Percentiles rank a stretch among this genome's conserved stretches.
phyloP scores from a whole-genome alignment of 1,284 basidiomycete species.

The Vanrija humicola region DNA sequence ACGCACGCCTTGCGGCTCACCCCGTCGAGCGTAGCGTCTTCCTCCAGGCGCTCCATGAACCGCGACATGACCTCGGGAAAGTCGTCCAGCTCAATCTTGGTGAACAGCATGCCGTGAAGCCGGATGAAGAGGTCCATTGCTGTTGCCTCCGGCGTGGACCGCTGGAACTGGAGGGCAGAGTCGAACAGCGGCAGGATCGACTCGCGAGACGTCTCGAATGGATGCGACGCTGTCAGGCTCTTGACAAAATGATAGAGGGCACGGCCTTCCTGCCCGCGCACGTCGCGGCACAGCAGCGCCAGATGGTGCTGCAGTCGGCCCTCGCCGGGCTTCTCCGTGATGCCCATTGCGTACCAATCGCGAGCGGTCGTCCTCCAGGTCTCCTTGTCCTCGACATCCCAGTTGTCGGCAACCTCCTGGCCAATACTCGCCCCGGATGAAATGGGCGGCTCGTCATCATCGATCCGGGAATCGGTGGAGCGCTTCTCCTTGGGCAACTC shows the following conservation, averaged over 20 bases:
- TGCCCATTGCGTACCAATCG: conserved; percentile 87
- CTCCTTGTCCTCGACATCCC: conserved; percentile 89
- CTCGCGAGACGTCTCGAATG: conserved; percentile 80
- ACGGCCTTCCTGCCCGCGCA: conserved; percentile 75
- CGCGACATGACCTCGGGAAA: conserved; percentile 75
- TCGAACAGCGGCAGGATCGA: conserved; percentile 83
- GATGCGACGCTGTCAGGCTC: conserved; percentile 85
- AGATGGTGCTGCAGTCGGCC: conserved; percentile 92
- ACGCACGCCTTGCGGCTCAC: conserved; percentile 48
- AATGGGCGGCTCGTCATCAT: conserved; percentile 30
- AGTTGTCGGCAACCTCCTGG: conserved; percentile 72
- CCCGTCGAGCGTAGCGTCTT: conserved; percentile 60
- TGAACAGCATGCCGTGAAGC: conserved; percentile 93
- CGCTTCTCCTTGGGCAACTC: conserved; percentile 31
- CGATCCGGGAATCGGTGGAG: conserved; percentile 19
- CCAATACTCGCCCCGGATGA: conserved; percentile 70
- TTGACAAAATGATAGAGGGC: conserved; percentile 93
- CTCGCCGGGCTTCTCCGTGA: conserved; percentile 81
- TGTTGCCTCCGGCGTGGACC: conserved; percentile 69
- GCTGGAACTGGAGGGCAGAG: conserved; percentile 60
- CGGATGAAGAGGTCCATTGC: conserved; percentile 82
- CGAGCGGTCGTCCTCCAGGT: conserved; percentile 83
- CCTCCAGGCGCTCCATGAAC: conserved; percentile 73
- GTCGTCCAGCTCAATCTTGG: conserved; percentile 86
- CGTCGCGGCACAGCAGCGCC: conserved; percentile 79